Percentiles rank a stretch among this genome's conserved stretches.
Conservation (phyloP, 2,329 filamentous ascomycete species). For the Blastomyces parvus region DNA sequence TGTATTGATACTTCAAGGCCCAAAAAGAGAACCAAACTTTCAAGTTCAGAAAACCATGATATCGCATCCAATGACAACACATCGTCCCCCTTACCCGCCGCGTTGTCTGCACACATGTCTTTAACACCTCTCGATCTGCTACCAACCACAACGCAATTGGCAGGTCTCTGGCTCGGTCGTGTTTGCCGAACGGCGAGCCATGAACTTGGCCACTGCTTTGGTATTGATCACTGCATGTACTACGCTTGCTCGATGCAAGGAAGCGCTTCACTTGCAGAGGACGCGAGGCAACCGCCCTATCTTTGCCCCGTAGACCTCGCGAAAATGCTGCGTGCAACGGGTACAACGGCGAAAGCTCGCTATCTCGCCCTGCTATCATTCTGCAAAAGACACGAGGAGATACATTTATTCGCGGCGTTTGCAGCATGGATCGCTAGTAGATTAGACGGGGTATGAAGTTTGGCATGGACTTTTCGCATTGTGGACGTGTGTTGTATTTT, state of each 20-base stretch:
- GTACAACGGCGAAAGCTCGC: slow-evolving; percentile 11
- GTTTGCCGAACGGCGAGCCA: slow-evolving; percentile 52
- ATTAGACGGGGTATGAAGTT: slow-evolving; percentile 1
- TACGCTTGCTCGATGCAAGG: slow-evolving; percentile 30
- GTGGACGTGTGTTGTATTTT: background rate
- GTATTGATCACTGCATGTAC: slow-evolving; percentile 52
- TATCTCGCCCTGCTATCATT: slow-evolving; percentile 20
- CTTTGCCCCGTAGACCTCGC: slow-evolving; percentile 26
- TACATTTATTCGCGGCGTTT: slow-evolving; percentile 20
- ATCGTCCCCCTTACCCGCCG: slow-evolving; percentile 14
- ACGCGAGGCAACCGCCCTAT: slow-evolving; percentile 27
- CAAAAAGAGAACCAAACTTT: background rate
- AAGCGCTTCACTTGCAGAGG: slow-evolving; percentile 24
- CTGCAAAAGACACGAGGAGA: slow-evolving; percentile 16
- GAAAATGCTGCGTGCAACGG: slow-evolving; percentile 22
- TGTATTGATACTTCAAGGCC: slow-evolving; percentile 20
- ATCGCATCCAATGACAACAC: background rate
- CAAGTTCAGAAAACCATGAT: background rate
- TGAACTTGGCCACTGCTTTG: slow-evolving; percentile 59
- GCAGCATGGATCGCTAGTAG: slow-evolving; percentile 17
- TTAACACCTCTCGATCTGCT: slow-evolving; percentile 6
- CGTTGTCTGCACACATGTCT: slow-evolving; percentile 14
- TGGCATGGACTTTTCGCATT: background rate
- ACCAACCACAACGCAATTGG: slow-evolving; percentile 19
- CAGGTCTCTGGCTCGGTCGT: slow-evolving; percentile 49